A percentile compares a stretch with the other conserved stretches of the same genome.
phyloP scores from a whole-genome alignment of 2,329 filamentous ascomycete species.

The Incumbomyces lentus region DNA sequence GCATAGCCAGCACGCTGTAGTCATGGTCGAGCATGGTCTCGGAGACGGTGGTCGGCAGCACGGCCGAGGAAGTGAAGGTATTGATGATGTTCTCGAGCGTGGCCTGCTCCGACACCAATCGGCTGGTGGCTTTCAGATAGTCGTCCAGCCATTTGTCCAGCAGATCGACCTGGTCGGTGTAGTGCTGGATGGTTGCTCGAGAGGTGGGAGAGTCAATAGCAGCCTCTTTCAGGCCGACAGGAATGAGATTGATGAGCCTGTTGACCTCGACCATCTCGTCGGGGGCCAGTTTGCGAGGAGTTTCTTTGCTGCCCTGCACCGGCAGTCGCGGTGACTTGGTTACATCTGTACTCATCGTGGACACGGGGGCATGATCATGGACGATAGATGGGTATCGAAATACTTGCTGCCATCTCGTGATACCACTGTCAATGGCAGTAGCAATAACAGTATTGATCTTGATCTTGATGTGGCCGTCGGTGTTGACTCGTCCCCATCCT shows the following conservation, averaged over 20 bases:
- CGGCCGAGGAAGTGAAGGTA: slow-evolving; percentile 62
- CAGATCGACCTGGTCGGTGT: slow-evolving; percentile 80
- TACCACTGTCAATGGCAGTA: no score
- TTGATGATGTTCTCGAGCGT: slow-evolving; percentile 72
- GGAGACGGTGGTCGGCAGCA: slow-evolving; percentile 62
- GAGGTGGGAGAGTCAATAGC: slow-evolving; percentile 94
- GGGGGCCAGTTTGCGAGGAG: neutral
- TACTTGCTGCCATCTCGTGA: no score
- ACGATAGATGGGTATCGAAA: no score
- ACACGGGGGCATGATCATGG: neutral
- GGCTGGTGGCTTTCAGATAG: slow-evolving; percentile 53
- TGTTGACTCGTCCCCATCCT: no score
- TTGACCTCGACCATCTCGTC: slow-evolving; percentile 25
- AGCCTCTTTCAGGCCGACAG: slow-evolving; percentile 86
- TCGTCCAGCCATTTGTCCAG: slow-evolving; percentile 86
- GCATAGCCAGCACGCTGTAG: slow-evolving; percentile 80
- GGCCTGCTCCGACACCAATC: slow-evolving; percentile 54
- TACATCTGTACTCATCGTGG: neutral
- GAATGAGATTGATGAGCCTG: slow-evolving; percentile 41
- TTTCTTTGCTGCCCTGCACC: neutral
- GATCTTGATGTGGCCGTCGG: no score
- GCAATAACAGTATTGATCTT: no score
- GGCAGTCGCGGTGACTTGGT: slow-evolving; percentile 2
- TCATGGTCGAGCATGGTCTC: slow-evolving; percentile 89
- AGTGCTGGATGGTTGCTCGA: slow-evolving; percentile 74